Base-by-base conservation (phyloP, 768 basidiomycete species). In the Hortiboletus campestris region DNA sequence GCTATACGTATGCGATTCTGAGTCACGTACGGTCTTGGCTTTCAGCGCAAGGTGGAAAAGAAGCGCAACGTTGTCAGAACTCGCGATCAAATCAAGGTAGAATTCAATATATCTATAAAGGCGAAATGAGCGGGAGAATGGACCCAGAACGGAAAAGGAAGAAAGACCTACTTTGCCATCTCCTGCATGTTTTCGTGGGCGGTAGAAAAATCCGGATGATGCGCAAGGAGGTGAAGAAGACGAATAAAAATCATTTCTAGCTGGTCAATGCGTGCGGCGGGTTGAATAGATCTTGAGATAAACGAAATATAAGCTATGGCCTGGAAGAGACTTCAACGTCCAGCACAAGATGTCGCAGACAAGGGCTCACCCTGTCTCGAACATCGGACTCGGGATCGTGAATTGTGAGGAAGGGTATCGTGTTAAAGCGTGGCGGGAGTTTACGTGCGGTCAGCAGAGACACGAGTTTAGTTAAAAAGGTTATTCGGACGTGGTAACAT, bases 321-420 rank as follows among this genome's bases (percentile, higher is more conserved):
- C 84, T 88, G 39, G n/a, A 51, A 56, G 49, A 46, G 32, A 43
- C 34, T 39, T 59, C 52, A 63, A 49, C 13, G 19, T 40, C 46
- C 1, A 6, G 43, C 38, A 17, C 17, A 3, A 41, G n/a, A 41
- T 46, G 19, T 38, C 14, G 29, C 9, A 45, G 32, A 49, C 20
- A 11, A 20, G 13, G 2, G 60, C 81, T 60, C 52, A 90, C 94
- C 73, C 83, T 77, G 28, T 69, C 72, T 60, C 84, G 85, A 29
- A 94, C 80, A 55, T 98, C 95, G 22, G 71, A 69, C 58, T 98
- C 96, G 0, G 95, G 95, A 70, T 99, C 97, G 63, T 92, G 87
- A 1, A 94, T 88, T 0, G 90, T 86, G 43, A 99, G 74, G 75
- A 97, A 94, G 6, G 91, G 88, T 53, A 97, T 82, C 43, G 90